Base-by-base conservation (phyloP, 2,329 filamentous ascomycete species). In the Neoscytalidium dimidiatum region DNA sequence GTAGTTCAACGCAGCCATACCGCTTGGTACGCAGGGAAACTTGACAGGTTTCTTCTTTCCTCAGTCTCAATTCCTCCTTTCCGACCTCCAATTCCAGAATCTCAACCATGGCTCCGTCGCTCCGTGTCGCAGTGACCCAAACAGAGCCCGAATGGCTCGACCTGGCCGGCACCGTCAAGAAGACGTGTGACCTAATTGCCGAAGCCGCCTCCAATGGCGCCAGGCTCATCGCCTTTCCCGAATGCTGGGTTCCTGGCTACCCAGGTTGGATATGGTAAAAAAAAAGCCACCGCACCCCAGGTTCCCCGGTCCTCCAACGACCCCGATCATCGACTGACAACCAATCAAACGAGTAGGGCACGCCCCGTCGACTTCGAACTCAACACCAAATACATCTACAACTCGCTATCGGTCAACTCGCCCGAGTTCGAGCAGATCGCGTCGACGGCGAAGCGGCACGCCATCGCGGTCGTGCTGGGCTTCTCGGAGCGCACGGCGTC, bases 141-240 rank as follows among this genome's bases (percentile, higher is more conserved):
- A 81, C 83, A 6, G 87, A 89, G 73, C 86, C 87, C 0, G 81
- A 78, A 1, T 89, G 86, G 86, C 78, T 89, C 9, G 84, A 90
- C 69, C 80, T 89, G 3, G 75, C 81, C 7, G 82, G 73, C 0
- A 79, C 81, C 2, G 82, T 89, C 2, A 71, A 79, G 2, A 89
- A 89, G 71, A 87, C 86, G 6, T 84, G 84, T 68, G 71, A 75
- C 0, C 78, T 88, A 57, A 88, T 90, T 68, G 73, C 79, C 41
- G 82, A 86, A 69, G 87, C 87, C 0, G 83, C 83, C 1, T 67
- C 73, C 4, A 81, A 84, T 46, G 83, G 82, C 1, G 85, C 85
- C 1, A 79, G 86, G 29, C 74, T 90, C 2, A 73, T 90, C 3
- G 72, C 74, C 0, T 84, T 83, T 49, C 81, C 81, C 1, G 81